Conservation (phyloP, 495 filamentous ascomycete genomes). For the Cenococcum geophilum region DNA sequence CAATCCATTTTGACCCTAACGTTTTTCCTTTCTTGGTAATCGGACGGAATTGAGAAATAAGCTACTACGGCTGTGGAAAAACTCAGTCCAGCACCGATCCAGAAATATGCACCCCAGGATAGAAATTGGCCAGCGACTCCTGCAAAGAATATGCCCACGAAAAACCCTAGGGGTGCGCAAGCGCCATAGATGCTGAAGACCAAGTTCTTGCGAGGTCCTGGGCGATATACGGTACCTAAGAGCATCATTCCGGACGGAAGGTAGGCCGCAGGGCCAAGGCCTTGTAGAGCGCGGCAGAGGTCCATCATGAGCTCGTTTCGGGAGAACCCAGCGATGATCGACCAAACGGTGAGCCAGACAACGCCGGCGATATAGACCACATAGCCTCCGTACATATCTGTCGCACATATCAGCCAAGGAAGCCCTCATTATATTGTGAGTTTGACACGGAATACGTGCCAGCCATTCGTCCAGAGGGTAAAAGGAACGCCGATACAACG, state of each 20-base stretch:
- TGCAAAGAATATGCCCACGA: constrained; percentile 73
- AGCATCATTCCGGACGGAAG: constrained; percentile 74
- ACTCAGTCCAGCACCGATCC: constrained; percentile 56
- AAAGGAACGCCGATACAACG: constrained; percentile 64
- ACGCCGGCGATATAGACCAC: constrained; percentile 60
- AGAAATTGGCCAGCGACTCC: constrained; percentile 60
- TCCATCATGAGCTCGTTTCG: constrained; percentile 65
- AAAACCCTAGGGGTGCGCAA: constrained; percentile 73
- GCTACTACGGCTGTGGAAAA: constrained; percentile 49
- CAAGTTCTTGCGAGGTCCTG: constrained; percentile 78
- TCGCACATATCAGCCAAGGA: not conserved
- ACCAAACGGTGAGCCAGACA: constrained; percentile 67
- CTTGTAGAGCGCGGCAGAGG: constrained; percentile 69
- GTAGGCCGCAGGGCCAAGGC: constrained; percentile 71
- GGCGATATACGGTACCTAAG: constrained; percentile 72
- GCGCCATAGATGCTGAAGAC: constrained; percentile 78
- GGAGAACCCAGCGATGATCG: constrained; percentile 66
- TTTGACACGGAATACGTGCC: not conserved
- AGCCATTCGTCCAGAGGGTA: constrained; percentile 69
- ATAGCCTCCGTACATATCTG: constrained; percentile 65
- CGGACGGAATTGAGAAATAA: constrained; percentile 60
- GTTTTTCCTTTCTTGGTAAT: constrained; percentile 47
- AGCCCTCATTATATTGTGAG: not conserved
- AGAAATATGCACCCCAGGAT: constrained; percentile 76
- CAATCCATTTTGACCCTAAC: constrained; percentile 61